Conservation (phyloP, 2,329 filamentous ascomycete genomes). For the Ophiostoma novo-ulmi region DNA sequence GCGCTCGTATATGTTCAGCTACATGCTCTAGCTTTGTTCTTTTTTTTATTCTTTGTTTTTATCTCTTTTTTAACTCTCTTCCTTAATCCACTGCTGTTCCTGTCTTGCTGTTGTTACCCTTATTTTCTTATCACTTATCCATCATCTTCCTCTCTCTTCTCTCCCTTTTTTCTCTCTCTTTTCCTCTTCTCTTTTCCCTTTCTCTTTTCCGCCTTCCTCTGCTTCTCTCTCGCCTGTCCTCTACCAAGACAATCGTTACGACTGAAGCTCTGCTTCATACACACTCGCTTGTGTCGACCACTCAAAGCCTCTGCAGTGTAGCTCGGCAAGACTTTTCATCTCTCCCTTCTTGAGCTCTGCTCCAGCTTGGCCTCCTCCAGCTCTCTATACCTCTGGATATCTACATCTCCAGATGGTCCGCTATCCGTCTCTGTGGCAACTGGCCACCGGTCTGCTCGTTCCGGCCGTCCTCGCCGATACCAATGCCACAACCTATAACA, state of each 20-base stretch:
- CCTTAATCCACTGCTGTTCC: not conserved
- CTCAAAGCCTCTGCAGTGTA: slow-evolving; percentile 12
- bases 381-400: not conserved
- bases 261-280: slow-evolving; percentile 10
- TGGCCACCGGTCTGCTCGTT: slow-evolving; percentile 13
- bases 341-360: not conserved
- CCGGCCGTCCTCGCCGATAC: not conserved
- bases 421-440: slow-evolving; percentile 12
- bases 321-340: not conserved
- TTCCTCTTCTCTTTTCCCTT: not conserved
- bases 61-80: not conserved
- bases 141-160: not conserved
- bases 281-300: slow-evolving; percentile 19
- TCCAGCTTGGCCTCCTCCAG: not conserved
- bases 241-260: slow-evolving; percentile 16
- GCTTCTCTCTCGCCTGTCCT: not conserved
- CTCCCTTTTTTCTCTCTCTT: not conserved
- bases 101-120: not conserved
- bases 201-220: not conserved
- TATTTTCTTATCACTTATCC: not conserved
- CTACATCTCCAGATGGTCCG: slow-evolving; percentile 8
- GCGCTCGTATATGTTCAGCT: slow-evolving; percentile 3
- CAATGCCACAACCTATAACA: slow-evolving; percentile 16
- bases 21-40: not conserved
- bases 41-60: not conserved